Percentiles rank a stretch among this genome's conserved stretches.
These are phyloP conservation scores for Malus orientalis DNA, from an alignment of 306 rosid species.

Conservation along the genomic window DNA sequence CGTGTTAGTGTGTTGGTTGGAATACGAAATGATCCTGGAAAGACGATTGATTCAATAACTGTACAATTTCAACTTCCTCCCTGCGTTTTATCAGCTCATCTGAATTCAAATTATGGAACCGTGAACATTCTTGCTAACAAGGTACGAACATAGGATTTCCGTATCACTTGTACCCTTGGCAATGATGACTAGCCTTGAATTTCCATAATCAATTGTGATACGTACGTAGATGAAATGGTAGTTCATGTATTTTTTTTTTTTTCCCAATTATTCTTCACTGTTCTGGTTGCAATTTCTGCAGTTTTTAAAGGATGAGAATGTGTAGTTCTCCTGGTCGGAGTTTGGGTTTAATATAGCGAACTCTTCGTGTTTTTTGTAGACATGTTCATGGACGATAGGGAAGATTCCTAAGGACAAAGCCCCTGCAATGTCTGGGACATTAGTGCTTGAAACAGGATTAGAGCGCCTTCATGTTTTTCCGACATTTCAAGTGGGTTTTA, in stretches of 20 bases:
- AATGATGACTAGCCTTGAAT: background rate
- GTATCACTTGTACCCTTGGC: background rate
- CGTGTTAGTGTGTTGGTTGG: constrained; percentile 79
- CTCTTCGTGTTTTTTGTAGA: constrained; percentile 36
- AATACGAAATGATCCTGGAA: constrained; percentile 78
- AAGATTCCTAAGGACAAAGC: constrained; percentile 85
- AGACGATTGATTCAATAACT: constrained; percentile 57
- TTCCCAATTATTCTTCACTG: background rate
- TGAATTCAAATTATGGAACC: constrained; percentile 76
- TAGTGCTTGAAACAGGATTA: constrained; percentile 71
- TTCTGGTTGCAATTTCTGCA: background rate
- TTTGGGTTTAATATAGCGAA: constrained; percentile 5
- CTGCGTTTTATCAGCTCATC: constrained; percentile 67
- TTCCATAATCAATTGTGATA: background rate
- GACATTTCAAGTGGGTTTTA: constrained; percentile 71
- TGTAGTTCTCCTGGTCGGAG: background rate
- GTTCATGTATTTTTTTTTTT: background rate
- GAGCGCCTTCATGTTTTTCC: constrained; percentile 80
- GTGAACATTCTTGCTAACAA: constrained; percentile 69
- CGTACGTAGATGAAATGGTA: background rate
- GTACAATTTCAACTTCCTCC: constrained; percentile 78
- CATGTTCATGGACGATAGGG: constrained; percentile 79
- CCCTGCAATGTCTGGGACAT: constrained; percentile 85
- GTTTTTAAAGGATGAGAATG: background rate
- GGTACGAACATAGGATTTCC: constrained; percentile 29